phyloP scores from a whole-genome alignment of 192 early-diverging fungal genomes.

The Diversispora eburnea region DNA sequence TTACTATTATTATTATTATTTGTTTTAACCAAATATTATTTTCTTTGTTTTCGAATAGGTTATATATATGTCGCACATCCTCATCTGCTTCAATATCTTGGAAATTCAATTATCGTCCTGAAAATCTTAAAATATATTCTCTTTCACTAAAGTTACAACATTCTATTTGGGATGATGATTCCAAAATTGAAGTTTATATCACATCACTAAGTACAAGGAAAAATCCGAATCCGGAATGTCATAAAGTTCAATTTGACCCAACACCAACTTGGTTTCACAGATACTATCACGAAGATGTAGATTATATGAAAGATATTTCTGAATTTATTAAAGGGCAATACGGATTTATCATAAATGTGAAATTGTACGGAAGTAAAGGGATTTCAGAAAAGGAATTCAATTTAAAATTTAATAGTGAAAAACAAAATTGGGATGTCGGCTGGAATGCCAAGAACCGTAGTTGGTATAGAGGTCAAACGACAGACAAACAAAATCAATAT shows the following conservation, averaged over 20 bases:
- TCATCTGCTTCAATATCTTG: neutral
- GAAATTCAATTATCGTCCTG: constrained; percentile 2
- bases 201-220: neutral
- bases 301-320: neutral
- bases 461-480: neutral
- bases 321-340: neutral
- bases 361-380: neutral
- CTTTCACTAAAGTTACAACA: neutral
- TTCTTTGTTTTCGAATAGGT: neutral
- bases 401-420: no score
- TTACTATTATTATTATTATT: neutral
- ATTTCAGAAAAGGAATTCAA: neutral
- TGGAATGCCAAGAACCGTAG: neutral
- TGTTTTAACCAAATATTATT: neutral
- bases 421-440: no score
- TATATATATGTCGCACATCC: no score
- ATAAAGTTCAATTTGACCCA: neutral
- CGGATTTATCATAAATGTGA: neutral
- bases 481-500: no score
- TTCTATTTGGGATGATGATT: neutral
- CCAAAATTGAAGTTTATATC: neutral
- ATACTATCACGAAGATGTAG: neutral
- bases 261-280: neutral
- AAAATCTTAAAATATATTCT: neutral
- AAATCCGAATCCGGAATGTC: constrained; percentile 1